Conservation (phyloP, 768 basidiomycete genomes). For the Strobilomyces dryophilus region DNA sequence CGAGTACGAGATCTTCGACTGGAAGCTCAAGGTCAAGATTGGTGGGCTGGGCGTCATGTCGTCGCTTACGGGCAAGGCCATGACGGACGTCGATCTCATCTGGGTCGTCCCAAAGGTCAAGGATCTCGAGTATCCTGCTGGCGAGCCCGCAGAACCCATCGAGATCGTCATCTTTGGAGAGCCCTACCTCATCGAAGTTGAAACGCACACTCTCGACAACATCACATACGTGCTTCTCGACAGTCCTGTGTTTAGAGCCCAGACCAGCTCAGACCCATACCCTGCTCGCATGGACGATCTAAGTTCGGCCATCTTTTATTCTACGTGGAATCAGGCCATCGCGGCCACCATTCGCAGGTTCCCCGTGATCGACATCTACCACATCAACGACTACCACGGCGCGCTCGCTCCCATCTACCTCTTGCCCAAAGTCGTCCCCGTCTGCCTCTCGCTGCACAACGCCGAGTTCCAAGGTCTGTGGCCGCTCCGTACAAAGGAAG, state of each 20-base stretch:
- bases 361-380: constrained; percentile 90
- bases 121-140: constrained; percentile 88
- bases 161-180: constrained; percentile 97
- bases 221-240: constrained; percentile 94
- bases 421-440: constrained; percentile 84
- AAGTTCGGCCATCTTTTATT: constrained; percentile 95
- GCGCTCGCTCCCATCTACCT: constrained; percentile 89
- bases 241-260: constrained; percentile 93
- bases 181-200: constrained; percentile 92
- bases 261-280: constrained; percentile 94
- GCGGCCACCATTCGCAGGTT: constrained; percentile 83
- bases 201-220: constrained; percentile 89
- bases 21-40: constrained; percentile 97
- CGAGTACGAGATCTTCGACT: constrained; percentile 95
- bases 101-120: constrained; percentile 98
- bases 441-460: constrained; percentile 91
- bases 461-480: constrained; percentile 97
- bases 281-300: constrained; percentile 97
- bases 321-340: constrained; percentile 97
- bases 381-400: constrained; percentile 94
- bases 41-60: constrained; percentile 99
- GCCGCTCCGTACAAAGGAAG: constrained; percentile 94
- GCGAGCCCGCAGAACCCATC: constrained; percentile 89
- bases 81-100: constrained; percentile 92
- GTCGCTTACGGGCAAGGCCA: constrained; percentile 94